phyloP scores from a whole-genome alignment of 306 rosid genomes.

The Malus domestica region ASM211411v1 NC_041799.1:13329001-13329500 shows the following conservation, averaged over 20 bases:
- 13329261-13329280: neutral
- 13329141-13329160: neutral
- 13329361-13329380: neutral
- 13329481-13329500: no score
- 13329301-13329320: neutral
- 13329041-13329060: neutral
- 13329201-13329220: neutral
- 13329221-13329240: neutral
- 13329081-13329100: neutral
- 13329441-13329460: no score
- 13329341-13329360: no score
- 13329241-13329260: neutral
- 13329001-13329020: neutral
- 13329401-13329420: no score
- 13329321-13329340: neutral
- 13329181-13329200: no score
- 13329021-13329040: neutral
- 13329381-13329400: neutral
- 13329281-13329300: neutral
- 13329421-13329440: no score
- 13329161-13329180: neutral
- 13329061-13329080: neutral
- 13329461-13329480: no score
- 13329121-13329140: neutral
- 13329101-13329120: neutral